These are phyloP conservation scores for Persicaria maculosa DNA, from an alignment of 148 eudicot species.

Conservation along the genomic window DNA sequence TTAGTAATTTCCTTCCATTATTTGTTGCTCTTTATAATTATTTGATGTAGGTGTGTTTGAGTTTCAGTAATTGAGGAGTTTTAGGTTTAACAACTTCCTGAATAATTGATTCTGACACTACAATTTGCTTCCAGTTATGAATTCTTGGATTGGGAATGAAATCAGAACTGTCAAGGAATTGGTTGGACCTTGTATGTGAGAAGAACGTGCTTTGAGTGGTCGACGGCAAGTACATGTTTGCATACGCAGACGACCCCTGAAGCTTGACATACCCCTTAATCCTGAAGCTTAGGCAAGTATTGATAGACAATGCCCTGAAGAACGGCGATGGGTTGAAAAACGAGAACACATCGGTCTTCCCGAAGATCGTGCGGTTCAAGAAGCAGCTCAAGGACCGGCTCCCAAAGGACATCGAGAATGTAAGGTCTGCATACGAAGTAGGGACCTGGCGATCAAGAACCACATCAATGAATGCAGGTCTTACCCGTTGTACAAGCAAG, in stretches of 20 bases:
- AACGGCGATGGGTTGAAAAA: conserved; percentile 2
- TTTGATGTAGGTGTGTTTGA: too few species aligned
- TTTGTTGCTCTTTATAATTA: too few species aligned
- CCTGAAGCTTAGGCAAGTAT: conserved; percentile 62
- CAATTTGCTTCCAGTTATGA: too few species aligned
- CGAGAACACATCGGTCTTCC: conserved; percentile 25
- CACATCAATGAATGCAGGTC: conserved; percentile 26
- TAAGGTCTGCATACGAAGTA: conserved; percentile 10
- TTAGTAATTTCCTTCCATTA: too few species aligned
- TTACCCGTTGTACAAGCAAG: conserved; percentile 13
- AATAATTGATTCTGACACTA: too few species aligned
- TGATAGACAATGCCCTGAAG: conserved; percentile 36
- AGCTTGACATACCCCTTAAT: conserved; percentile 52
- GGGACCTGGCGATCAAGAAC: conserved; percentile 8
- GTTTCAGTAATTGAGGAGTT: too few species aligned
- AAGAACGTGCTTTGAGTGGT: conserved; percentile 60
- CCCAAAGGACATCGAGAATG: conserved; percentile 23
- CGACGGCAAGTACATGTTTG: conserved; percentile 59
- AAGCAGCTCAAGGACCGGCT: conserved; percentile 14
- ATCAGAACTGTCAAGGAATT: too few species aligned
- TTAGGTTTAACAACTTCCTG: too few species aligned
- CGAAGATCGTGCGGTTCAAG: conserved; percentile 23
- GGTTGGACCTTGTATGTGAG: conserved; percentile 27
- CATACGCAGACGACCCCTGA: conserved; percentile 73
- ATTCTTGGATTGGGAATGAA: too few species aligned